phyloP scores from a whole-genome alignment of 192 early-diverging fungal genomes.

The Coemansia sp. region DNA sequence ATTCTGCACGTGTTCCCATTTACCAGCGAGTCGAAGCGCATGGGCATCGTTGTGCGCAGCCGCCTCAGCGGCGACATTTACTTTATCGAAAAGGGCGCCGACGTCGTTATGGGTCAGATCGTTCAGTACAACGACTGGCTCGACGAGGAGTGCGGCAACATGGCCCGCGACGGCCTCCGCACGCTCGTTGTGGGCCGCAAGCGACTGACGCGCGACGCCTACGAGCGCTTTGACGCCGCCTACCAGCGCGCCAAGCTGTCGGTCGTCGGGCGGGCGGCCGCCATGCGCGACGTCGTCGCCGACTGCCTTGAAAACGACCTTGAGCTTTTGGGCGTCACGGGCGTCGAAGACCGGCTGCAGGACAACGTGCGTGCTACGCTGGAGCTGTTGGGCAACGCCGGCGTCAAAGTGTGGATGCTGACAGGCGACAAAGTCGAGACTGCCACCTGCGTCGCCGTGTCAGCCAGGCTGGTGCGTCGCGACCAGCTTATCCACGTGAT shows the following conservation, averaged over 20 bases:
- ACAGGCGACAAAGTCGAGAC: slow-evolving; percentile 98
- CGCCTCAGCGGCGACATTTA: slow-evolving; percentile 68
- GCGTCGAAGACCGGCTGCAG: slow-evolving; percentile 95
- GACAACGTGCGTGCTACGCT: slow-evolving; percentile 88
- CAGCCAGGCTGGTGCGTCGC: slow-evolving; percentile 83
- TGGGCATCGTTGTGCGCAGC: slow-evolving; percentile 90
- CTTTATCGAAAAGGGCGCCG: slow-evolving; percentile 95
- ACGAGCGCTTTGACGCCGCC: slow-evolving; percentile 63
- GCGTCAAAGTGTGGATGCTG: slow-evolving; percentile 95
- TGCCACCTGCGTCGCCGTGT: slow-evolving; percentile 92
- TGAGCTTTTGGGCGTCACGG: slow-evolving; percentile 89
- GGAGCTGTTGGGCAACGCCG: slow-evolving; percentile 87
- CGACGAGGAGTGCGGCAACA: slow-evolving; percentile 96
- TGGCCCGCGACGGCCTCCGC: slow-evolving; percentile 92
- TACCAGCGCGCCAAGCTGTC: slow-evolving; percentile 73
- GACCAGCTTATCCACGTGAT: slow-evolving; percentile 86
- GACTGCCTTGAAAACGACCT: slow-evolving; percentile 78
- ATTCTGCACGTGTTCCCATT: slow-evolving; percentile 97
- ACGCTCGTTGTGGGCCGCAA: slow-evolving; percentile 92
- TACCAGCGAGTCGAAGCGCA: slow-evolving; percentile 95
- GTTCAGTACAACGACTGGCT: slow-evolving; percentile 95
- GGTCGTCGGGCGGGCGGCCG: slow-evolving; percentile 67
- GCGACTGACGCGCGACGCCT: slow-evolving; percentile 69
- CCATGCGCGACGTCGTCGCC: slow-evolving; percentile 67
- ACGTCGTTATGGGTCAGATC: slow-evolving; percentile 84